Base-by-base conservation (phyloP, 2,329 filamentous ascomycete genomes). In the Periconia sp. region DNA sequence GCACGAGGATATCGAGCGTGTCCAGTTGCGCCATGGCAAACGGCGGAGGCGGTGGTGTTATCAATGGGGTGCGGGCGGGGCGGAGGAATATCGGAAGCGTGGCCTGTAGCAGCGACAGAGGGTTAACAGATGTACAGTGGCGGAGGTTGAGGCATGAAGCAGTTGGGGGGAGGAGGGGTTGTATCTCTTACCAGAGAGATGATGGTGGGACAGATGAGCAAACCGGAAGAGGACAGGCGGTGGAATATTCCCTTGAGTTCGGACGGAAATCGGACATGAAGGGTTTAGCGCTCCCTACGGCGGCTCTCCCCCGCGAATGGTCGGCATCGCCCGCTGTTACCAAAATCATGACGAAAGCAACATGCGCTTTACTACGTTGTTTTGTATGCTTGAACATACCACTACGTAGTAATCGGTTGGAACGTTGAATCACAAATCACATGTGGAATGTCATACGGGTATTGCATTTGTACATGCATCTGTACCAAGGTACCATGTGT, bases 21-120 rank as follows among this genome's bases (percentile, higher is more conserved):
- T 99, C 94, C 73, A 99, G 86, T 82, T 96, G 90, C 64, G 93
- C 91, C 94, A 99, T 97, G 68, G 63, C 82, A 74, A n/a, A 5
- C 5, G 33, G 23, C 3, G 23, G 23, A 5, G 23, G 23, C 23
- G 23, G 23, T 27, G 23, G 23, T 27, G 23, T 27, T 27, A 27
- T 27, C 23, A 27, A 71, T 63, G 47, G 15, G 10, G 42, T 19
- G 18, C 18, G 35, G 52, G 52, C 45, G 56, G 59, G 18, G 45
- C 55, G 56, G 59, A 23, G 23, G 55, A 52, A 47, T 50, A 54
- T 49, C 50, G 44, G 33, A 11, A 11, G 3, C 13, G 33, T 37
- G 33, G 5, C 33, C 33, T 37, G 33, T n/a, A 54, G 55, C 49
- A 45, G 42, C 47, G 31, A 49, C 56, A 49, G 23, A 27, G 23